Percentiles rank a stretch among this genome's conserved stretches.
Conservation (phyloP, 2,329 filamentous ascomycete genomes). For the Acephala macrosclerotiorum region DNA sequence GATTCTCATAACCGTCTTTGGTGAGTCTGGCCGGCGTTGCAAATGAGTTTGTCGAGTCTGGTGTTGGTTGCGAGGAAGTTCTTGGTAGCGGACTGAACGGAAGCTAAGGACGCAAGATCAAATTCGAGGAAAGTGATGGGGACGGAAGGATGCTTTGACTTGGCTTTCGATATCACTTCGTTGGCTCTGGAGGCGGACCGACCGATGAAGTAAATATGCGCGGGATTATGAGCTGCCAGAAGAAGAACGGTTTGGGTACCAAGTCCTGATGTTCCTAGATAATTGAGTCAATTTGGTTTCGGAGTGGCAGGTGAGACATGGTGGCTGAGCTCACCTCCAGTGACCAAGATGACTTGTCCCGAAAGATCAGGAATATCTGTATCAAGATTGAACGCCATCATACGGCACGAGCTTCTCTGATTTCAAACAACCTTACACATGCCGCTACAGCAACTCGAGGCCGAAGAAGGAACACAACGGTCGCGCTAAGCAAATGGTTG, state of each 20-base stretch:
- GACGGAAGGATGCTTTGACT: constrained; percentile 19
- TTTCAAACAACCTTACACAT: too few relatives aligned
- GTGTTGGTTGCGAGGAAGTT: constrained; percentile 45
- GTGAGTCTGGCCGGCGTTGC: constrained; percentile 53
- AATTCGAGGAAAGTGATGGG: constrained; percentile 32
- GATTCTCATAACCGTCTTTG: constrained; percentile 55
- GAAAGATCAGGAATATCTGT: constrained; percentile 11
- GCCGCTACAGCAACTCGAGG: not conserved
- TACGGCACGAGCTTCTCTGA: not conserved
- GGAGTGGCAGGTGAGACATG: not conserved
- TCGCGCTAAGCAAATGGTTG: too few relatives aligned
- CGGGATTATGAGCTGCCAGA: constrained; percentile 50
- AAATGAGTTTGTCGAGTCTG: constrained; percentile 54
- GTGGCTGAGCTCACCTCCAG: constrained; percentile 1
- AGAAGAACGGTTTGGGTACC: constrained; percentile 51
- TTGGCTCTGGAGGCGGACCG: constrained; percentile 47
- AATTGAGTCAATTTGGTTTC: not conserved
- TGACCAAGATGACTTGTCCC: not conserved
- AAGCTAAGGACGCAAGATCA: constrained; percentile 54
- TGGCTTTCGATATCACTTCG: constrained; percentile 31
- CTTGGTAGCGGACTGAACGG: constrained; percentile 50
- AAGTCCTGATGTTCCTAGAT: constrained; percentile 53
- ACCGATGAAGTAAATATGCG: constrained; percentile 48
- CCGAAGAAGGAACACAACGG: too few relatives aligned
- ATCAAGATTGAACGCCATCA: not conserved